Evolutionary conservation across 2,329 filamentous ascomycete genomes (phyloP), one percentile per base, ranked within the genome.

Genomic region (Ceratocystis cubensis): DNA sequence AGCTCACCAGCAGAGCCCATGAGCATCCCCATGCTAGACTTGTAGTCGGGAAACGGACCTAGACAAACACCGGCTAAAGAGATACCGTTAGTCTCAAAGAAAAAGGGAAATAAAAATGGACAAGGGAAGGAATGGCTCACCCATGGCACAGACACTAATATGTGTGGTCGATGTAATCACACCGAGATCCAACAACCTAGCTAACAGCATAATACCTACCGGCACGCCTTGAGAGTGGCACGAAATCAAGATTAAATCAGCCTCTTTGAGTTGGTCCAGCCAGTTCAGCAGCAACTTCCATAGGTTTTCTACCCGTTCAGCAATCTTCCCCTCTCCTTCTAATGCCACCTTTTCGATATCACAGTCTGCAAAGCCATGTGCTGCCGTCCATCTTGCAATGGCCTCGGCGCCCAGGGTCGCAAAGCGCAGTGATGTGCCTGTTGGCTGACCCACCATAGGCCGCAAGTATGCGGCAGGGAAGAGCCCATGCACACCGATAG

Each of bases 171-270:
- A 56, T 15, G 85, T 86, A 37, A 97, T 82, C 70, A 94, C 89
- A 1, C 92, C 92, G 68, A 96, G 86, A 65, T 94, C 88, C 65
- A 99, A 92, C 53, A 99, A 80, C 75, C 96, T 96, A 4, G 92
- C 91, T 4, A 97, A 81, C 2, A 99, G 80, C 86, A 96, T 96
- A 68, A 96, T 83, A 5, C 89, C 88, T 0, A 99, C 94, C 0
- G 94, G 94, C 0, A 97, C 94, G 25, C 94, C 94, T 75, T 99
- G 94, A 2, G 91, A 96, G 75, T 99, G 94, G 68, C 91, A 96
- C 2, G 91, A 91, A n/a, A 99, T 79, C 48, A 99, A 76, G 53
- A 99, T 87, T 69, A 97, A 87, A 75, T 99, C 94, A 0, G 94
- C 92, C 65, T 83, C 83, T 64, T 89, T 86, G 41, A 99, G 88